These are phyloP conservation scores for Uronychia binucleata DNA, from an alignment of 73 alveolate genomes.

Conservation along the genomic window DNA sequence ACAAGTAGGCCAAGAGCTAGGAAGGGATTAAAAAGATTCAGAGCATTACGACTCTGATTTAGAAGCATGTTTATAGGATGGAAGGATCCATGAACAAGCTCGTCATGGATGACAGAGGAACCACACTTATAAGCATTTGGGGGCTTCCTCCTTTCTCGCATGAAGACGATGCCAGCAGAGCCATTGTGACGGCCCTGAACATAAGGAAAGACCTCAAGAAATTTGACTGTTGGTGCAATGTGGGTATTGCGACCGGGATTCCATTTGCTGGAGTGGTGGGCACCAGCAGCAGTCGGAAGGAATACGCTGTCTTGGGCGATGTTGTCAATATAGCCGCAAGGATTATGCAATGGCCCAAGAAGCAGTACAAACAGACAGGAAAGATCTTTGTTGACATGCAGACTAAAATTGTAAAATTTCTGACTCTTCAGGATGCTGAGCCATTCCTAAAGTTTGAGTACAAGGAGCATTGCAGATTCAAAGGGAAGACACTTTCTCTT, in stretches of 20 bases:
- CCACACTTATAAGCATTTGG: constrained; percentile 90
- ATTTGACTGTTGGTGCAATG: constrained; percentile 76
- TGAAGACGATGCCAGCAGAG: constrained; percentile 96
- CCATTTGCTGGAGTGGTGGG: constrained; percentile 97
- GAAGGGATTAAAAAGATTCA: constrained; percentile 87
- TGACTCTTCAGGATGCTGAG: constrained; percentile 32
- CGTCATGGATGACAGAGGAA: constrained; percentile 95
- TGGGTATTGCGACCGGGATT: constrained; percentile 95
- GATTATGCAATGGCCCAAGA: constrained; percentile 80
- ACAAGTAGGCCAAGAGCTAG: constrained; percentile 76
- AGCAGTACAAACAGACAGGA: constrained; percentile 31
- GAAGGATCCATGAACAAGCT: constrained; percentile 96
- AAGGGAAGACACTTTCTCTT: constrained; percentile 56
- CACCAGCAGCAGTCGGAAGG: constrained; percentile 95
- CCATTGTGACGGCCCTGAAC: constrained; percentile 80
- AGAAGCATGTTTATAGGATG: constrained; percentile 85
- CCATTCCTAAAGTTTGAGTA: constrained; percentile 37
- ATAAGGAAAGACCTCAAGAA: constrained; percentile 76
- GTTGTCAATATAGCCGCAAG: constrained; percentile 95
- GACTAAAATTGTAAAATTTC: constrained; percentile 30
- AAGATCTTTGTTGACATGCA: constrained; percentile 45
- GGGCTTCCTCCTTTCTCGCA: constrained; percentile 96
- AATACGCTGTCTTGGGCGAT: constrained; percentile 96
- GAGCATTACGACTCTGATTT: constrained; percentile 81
- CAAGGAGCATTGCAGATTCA: constrained; percentile 57